Conservation (phyloP, 805 yeast species). For the Wickerhamomyces bovis region DNA sequence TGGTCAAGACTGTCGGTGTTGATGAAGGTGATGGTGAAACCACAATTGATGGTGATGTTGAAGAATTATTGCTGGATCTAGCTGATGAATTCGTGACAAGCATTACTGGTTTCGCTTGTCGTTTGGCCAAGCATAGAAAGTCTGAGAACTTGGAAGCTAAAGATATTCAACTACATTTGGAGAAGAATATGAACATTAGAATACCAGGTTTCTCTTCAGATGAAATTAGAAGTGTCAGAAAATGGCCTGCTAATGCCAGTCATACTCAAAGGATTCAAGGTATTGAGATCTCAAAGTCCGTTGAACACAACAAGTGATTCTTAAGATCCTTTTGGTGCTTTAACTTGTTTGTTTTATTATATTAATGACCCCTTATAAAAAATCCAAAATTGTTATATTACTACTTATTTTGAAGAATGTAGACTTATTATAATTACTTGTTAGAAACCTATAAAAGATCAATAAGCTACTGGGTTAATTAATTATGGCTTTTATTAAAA, state of each 20-base stretch:
- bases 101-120: constrained; percentile 90
- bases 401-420: neutral
- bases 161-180: constrained; percentile 88
- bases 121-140: constrained; percentile 90
- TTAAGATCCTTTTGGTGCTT: neutral
- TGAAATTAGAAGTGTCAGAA: constrained; percentile 74
- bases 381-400: neutral
- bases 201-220: constrained; percentile 92
- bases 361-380: neutral
- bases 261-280: constrained; percentile 63
- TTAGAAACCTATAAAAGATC: too few species aligned
- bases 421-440: too few species aligned
- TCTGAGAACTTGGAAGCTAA: constrained; percentile 80
- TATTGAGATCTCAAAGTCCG: constrained; percentile 59
- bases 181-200: constrained; percentile 90
- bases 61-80: constrained; percentile 80
- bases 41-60: constrained; percentile 90
- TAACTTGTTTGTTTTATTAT: neutral
- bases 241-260: constrained; percentile 57
- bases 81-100: constrained; percentile 94
- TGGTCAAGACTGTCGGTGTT: constrained; percentile 74
- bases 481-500: too few species aligned
- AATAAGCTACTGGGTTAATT: too few species aligned
- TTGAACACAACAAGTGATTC: constrained; percentile 27
- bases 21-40: constrained; percentile 92